phyloP scores from a whole-genome alignment of 768 basidiomycete species.

The Ramaria sp. region DNA sequence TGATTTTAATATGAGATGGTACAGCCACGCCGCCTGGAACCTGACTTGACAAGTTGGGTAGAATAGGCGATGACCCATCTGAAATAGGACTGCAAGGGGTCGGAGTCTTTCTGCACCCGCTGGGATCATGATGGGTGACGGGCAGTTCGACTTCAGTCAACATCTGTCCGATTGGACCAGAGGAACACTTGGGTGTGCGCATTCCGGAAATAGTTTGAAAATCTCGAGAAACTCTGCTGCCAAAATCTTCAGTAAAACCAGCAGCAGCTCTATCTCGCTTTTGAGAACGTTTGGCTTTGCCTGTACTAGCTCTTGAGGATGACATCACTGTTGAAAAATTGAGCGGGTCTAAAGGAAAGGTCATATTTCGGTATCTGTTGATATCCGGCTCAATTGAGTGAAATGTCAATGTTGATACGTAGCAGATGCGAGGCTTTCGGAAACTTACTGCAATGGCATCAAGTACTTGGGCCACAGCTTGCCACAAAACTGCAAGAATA shows the following conservation, averaged over 20 bases:
- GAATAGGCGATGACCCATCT: no score
- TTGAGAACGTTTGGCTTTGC: not conserved
- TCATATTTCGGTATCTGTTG: not conserved
- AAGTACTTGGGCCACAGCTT: conserved; percentile 20
- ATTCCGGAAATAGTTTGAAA: not conserved
- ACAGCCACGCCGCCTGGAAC: no score
- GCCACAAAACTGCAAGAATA: conserved; percentile 21
- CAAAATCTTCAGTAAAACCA: not conserved
- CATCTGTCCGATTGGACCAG: no score
- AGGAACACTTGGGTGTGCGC: no score
- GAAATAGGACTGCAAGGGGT: no score
- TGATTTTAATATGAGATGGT: no score
- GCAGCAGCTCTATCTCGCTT: not conserved
- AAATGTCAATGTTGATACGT: not conserved
- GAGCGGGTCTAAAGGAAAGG: not conserved
- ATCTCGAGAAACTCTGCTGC: not conserved
- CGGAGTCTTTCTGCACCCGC: no score
- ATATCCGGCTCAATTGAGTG: not conserved
- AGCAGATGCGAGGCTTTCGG: not conserved
- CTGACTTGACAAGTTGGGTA: no score
- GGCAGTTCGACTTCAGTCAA: no score
- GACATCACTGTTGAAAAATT: not conserved
- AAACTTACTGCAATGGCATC: conserved; percentile 22
- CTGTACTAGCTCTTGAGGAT: not conserved
- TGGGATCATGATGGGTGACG: no score